Conservation (phyloP, 2,329 filamentous ascomycete species). For the Ophiostoma sp. region DNA sequence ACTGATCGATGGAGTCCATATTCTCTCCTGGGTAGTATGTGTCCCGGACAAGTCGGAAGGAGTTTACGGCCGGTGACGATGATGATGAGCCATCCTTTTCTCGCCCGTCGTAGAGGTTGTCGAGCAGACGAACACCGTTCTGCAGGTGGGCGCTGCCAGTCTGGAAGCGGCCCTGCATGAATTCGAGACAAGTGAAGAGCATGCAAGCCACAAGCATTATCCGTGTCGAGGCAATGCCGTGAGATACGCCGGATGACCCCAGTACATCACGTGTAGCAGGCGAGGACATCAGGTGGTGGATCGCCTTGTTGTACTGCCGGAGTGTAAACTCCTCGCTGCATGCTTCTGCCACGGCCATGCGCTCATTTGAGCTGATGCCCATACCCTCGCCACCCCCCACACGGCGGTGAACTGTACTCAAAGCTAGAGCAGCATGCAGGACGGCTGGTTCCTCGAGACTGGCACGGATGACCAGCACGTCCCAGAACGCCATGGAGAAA, state of each 20-base stretch:
- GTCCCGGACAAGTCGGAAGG: not conserved
- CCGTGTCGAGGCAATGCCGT: not conserved
- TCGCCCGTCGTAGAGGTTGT: not conserved
- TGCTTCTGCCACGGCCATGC: not conserved
- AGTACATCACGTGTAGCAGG: not conserved
- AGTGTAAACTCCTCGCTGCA: constrained; percentile 15
- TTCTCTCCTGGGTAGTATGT: not conserved
- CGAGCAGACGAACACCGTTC: not conserved
- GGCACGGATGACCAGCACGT: constrained; percentile 12
- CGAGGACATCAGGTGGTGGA: not conserved
- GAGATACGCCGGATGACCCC: not conserved
- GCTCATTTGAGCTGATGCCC: not conserved
- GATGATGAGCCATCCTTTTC: not conserved
- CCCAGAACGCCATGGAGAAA: constrained; percentile 11
- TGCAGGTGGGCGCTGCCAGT: constrained; percentile 10
- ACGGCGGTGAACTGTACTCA: not conserved
- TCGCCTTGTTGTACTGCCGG: constrained; percentile 19
- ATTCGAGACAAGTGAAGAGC: constrained; percentile 16
- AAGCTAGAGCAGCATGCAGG: not conserved
- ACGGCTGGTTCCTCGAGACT: constrained; percentile 13
- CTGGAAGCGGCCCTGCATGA: constrained; percentile 11
- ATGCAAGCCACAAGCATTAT: constrained; percentile 9
- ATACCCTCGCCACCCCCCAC: constrained; percentile 6
- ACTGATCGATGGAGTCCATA: not conserved
- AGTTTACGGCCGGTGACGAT: not conserved